Base-by-base conservation (phyloP, 345 rosid genomes). In the Boechera stricta region DNA sequence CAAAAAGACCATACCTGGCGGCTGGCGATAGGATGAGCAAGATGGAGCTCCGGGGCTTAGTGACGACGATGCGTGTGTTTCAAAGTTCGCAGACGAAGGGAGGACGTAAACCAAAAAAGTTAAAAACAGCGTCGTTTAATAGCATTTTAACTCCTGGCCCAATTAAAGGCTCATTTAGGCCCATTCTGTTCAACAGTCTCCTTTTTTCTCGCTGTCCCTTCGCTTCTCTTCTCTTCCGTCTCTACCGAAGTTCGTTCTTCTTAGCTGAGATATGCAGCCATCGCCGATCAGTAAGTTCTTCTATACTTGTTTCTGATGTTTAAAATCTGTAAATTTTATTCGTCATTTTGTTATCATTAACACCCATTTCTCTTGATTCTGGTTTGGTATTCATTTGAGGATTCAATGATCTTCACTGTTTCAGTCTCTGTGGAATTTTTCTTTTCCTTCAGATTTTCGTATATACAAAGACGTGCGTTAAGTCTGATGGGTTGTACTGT, bases 401-500 rank as follows among this genome's bases (percentile, higher is more conserved):
- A 49, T 78, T 66, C 73, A 70, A 64, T 77, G 24, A 71, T 78
- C 61, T 59, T 59, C 45, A 41, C 64, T 72, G 12, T 66, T 51
- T 10, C 61, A 63, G 63, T 71, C 36, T 71, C 47, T 49, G 4
- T 49, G n/a, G 45, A 28, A 10, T 26, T 55, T 48, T 35, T 24
- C 4, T 28, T 18, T 3, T 42, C 15, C n/a, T 49, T 1, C 63
- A 51, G 73, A 57, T 72, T 78, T 11, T 39, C 38, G 16, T 32
- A 31, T 16, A 26, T n/a, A 61, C 9, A 28, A 2, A 49, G 49
- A 62, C 56, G 31, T 52, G 56, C 12, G n/a, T 39, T 7, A 48
- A 62, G 18, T 66, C 73, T 47, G 26, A 87, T 87, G 94, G 94
- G 94, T 12, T 87, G 94, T 82, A 82, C 90, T 55, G 85, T 82